Evolutionary conservation across 73 alveolate species (phyloP), one percentile per base, ranked within the genome.

Genomic region (Paramecium octaurelia): DNA sequence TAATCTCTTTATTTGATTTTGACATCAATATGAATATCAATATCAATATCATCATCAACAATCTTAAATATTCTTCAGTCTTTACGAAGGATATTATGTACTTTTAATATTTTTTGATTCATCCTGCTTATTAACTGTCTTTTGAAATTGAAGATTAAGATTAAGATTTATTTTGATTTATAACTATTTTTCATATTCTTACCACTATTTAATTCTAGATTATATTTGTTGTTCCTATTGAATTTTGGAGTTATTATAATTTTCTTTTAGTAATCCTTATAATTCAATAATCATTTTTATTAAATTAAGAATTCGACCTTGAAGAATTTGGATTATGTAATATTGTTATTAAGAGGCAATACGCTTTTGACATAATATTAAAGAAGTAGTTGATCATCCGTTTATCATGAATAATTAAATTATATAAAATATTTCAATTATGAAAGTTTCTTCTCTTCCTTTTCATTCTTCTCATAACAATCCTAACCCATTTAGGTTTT

Each of bases 401-500:
- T 54, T 54, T 18, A 54, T 54, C 69, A 34, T 54, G n/a, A 54
- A 54, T 54, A 54, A 54, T 54, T 54, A 4, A 18, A 54, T 54
- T 54, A 54, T 54, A 54, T 6, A 48, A 3, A 48, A 48, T 44
- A 50, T 50, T 0, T 54, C 69, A 54, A 54, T 54, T 18, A 54
- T 54, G 18, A 18, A 54, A 54, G 18, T 12, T 18, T 54, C 69
- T 54, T 18, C 69, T 54, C 8, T 54, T 54, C 35, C 21, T 54
- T 54, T 54, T 54, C 69, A 54, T 54, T 54, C 69, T 80, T 80
- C 57, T 80, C 54, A 24, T 23, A 24, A 80, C 70, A 43, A 80
- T 46, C 18, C 91, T 80, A 8, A 80, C 91, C 91, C 91, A 80
- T 43, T 80, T 80, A 18, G 91, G 91, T 80, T 42, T 80, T 24